Evolutionary conservation across 2,329 filamentous ascomycete genomes (phyloP), one percentile per base, ranked within the genome.

Genomic region (Colletotrichum cordylinicola): DNA sequence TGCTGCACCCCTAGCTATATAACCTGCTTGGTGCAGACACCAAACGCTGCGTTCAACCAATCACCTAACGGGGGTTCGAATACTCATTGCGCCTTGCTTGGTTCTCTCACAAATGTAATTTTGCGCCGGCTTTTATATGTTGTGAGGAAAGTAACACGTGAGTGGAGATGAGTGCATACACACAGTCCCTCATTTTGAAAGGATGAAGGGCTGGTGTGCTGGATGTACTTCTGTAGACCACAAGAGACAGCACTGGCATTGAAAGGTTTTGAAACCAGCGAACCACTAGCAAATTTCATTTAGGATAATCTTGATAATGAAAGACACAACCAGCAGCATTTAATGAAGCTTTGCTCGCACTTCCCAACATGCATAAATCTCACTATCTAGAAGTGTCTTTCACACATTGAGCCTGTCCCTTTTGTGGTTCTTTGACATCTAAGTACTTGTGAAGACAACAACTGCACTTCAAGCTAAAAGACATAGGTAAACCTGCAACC

Each of bases 161-260:
- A 10, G n/a, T 52, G n/a, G 43, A 13, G n/a, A 21, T 52, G 3
- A 8, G 6, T 24, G 43, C 1, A 8, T 52, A 3, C 10, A 52
- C 12, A 52, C 6, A 13, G 43, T 13, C 1, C 6, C 43, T 4
- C 13, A 10, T 52, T 10, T 21, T 52, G 1, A 8, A 21, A 24
- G 12, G 2, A 52, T 52, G n/a, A 2, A 52, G 10, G 13, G n/a
- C 12, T 52, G 43, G 7, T 21, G 21, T 52, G 43, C n/a, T 52
- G 10, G 10, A 24, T 21, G n/a, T 24, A 52, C 43, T 4, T 52
- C n/a, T 52, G 6, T 2, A 2, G n/a, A 4, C 18, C 12, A 21
- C 1, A 21, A 52, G n/a, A 21, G 6, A 52, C 0, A 16, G 13
- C n/a, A 1, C 6, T 4, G 2, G 7, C 6, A 13, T 13, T 16